Evolutionary conservation across 2,329 filamentous ascomycete genomes (phyloP), one percentile per base, ranked within the genome.

Genomic region (Aspergillus brunneoviolaceus): DNA sequence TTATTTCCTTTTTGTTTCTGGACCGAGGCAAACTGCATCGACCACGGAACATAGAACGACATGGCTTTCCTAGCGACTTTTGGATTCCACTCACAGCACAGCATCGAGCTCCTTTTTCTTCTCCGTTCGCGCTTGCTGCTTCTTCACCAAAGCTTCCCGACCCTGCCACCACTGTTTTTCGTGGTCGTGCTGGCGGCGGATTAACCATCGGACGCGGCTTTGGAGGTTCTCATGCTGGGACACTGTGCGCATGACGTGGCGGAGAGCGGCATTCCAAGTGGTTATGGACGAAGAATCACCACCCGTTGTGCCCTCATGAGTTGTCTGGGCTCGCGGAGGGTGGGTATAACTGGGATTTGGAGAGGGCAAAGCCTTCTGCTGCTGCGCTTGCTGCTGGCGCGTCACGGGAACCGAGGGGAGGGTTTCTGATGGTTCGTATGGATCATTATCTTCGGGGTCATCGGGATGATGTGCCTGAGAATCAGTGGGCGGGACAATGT

Each of bases 161-260:
- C 80, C 81, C 27, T 77, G 72, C 76, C 82, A 85, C 83, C 87
- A 90, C 64, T 85, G 81, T 64, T 80, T 80, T 65, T 89, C 86
- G 66, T 89, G 83, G 47, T 81, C 79, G 66, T 86, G 82, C 70
- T 90, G 87, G 48, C 85, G 81, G 57, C 80, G 80, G 61, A 89
- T 88, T 72, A 90, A 79, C 75, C 86, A 71, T 21, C 78, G 77
- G 63, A 85, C 80, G 11, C 79, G 77, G 16, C 73, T 71, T 48
- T 81, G 72, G 1, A 78, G 72, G 33, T 73, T 70, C 58, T 82
- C 79, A 60, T 81, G 79, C 48, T 76, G 76, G 0, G 75, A 72
- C 21, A 84, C 76, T 3, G 77, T 77, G 55, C 76, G 78, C 76
- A 82, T 84, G 23, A 84, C 78, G 71, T 82, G 79, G 64, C 77